phyloP scores from a whole-genome alignment of 2,329 filamentous ascomycete genomes.

The Hortaea sp. region DNA sequence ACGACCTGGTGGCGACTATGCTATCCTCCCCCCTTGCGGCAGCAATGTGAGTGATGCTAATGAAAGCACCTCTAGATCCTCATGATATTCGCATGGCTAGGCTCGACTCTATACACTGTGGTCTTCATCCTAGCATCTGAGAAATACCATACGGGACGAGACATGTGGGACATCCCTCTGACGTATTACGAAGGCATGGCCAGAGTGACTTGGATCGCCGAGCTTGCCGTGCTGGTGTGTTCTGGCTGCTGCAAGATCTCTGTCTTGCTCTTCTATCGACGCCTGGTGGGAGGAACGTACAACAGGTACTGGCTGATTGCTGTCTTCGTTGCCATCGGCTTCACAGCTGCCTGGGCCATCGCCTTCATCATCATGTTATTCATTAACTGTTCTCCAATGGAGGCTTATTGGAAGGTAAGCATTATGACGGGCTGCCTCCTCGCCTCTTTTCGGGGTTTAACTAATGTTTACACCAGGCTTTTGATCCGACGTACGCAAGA shows the following conservation, averaged over 20 bases:
- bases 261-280: slow-evolving; percentile 18
- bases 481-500: slow-evolving; percentile 5
- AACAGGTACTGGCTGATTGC: slow-evolving; percentile 8
- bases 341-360: slow-evolving; percentile 7
- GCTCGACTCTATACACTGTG: slow-evolving; percentile 8
- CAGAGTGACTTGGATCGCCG: slow-evolving; percentile 2
- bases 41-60: too few relatives aligned
- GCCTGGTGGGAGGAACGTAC: slow-evolving; percentile 13
- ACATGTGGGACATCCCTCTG: slow-evolving; percentile 12
- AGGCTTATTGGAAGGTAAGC: slow-evolving; percentile 10
- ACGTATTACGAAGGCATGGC: background rate
- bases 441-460: too few relatives aligned
- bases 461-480: background rate
- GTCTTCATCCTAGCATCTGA: background rate
- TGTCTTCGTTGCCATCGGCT: slow-evolving; percentile 7
- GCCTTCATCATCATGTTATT: slow-evolving; percentile 9
- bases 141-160: background rate
- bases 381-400: slow-evolving; percentile 9
- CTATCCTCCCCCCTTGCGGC: too few relatives aligned
- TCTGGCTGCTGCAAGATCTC: slow-evolving; percentile 11
- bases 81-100: slow-evolving; percentile 9
- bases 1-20: too few relatives aligned
- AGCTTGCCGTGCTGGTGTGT: slow-evolving; percentile 4
- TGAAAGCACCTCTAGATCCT: background rate
- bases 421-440: too few relatives aligned